Base-by-base conservation (phyloP, 768 basidiomycete genomes). In the Suillus clintonianus region DNA sequence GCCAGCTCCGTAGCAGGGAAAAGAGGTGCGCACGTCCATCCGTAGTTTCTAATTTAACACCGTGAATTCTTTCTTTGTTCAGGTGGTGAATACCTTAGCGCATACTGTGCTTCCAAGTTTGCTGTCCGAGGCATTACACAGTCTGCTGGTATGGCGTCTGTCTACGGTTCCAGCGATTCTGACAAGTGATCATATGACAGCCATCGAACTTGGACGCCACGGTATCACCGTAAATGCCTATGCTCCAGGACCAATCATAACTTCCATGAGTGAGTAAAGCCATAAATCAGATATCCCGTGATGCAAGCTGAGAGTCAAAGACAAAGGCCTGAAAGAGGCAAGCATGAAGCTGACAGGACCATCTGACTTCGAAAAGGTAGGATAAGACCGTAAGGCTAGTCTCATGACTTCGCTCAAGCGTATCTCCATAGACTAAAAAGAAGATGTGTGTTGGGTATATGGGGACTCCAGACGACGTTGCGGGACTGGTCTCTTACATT, bases 91-190 rank as follows among this genome's bases (percentile, higher is more conserved):
- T 17, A 39, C 37, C 22, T 56, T 10, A 39, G 55, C 15, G 63
- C 74, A 1, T 79, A 78, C 56, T 62, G 60, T 27, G 72, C 74
- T 4, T 70, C 71, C 11, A 79, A 79, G 60, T 77, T 76, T 47
- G 76, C 63, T 17, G 65, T 76, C 53, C 65, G 75, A 5, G 75
- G 67, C 78, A 48, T 77, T 34, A 77, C 74, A 8, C 74, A 76
- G 41, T 36, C 51, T 54, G 61, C 63, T 48, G 63, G 63, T 64
- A 69, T 19, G 65, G 5, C n/a, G 27, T n/a, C 17, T 48, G 5
- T 37, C 36, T 37, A 56, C 14, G 13, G 1, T 56, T 24, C 36
- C 15, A 15, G 9, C 14, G 1, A 15, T 15, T 24, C 15, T 56
- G 54, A 56, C 15, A 24, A 56, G 36, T 37, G 8, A 24, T 37